Percentiles rank a stretch among this genome's conserved stretches.
Evolutionary conservation across 352 stramenopile species (phyloP).

Genomic region (Nothophytophthora sp.): DNA sequence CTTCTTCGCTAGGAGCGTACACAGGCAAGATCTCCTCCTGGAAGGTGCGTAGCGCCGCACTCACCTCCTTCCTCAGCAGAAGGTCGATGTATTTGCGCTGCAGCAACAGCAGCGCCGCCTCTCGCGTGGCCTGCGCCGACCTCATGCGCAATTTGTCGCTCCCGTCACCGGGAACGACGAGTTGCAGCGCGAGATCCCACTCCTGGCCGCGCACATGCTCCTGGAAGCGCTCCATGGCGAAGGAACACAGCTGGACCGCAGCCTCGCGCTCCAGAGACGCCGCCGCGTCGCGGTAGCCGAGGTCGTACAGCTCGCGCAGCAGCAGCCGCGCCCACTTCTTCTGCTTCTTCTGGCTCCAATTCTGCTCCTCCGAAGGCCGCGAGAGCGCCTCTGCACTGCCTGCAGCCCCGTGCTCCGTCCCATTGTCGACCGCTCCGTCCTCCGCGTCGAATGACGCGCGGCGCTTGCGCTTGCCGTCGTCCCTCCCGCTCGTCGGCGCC

Average conservation of each 20-base stretch:
- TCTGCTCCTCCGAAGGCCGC: no score
- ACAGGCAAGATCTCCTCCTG: conserved; percentile 67
- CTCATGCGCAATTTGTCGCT: conserved; percentile 36
- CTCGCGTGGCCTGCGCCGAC: conserved; percentile 32
- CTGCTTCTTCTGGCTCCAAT: conserved; percentile 26
- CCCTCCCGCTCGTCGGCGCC: background rate
- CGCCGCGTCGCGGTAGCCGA: conserved; percentile 46
- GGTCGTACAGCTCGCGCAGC: conserved; percentile 77
- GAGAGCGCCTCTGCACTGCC: no score
- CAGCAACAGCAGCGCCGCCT: conserved; percentile 54
- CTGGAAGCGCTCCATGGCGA: conserved; percentile 56
- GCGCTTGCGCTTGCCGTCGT: conserved; percentile 37
- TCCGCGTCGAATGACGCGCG: background rate
- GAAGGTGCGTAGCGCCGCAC: conserved; percentile 50
- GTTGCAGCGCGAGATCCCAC: conserved; percentile 59
- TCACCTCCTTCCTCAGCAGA: conserved; percentile 40
- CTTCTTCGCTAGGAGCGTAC: conserved; percentile 39
- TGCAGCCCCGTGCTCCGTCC: no score
- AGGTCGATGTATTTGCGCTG: conserved; percentile 71
- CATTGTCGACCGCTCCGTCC: background rate
- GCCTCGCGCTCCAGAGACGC: conserved; percentile 61
- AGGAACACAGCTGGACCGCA: conserved; percentile 50
- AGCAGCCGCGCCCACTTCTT: conserved; percentile 75
- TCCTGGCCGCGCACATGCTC: conserved; percentile 30
- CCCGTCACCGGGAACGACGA: conserved; percentile 21